Evolutionary conservation across 2,329 filamentous ascomycete species (phyloP), one percentile per base, ranked within the genome.

Genomic region (Didymella keratinophila): DNA sequence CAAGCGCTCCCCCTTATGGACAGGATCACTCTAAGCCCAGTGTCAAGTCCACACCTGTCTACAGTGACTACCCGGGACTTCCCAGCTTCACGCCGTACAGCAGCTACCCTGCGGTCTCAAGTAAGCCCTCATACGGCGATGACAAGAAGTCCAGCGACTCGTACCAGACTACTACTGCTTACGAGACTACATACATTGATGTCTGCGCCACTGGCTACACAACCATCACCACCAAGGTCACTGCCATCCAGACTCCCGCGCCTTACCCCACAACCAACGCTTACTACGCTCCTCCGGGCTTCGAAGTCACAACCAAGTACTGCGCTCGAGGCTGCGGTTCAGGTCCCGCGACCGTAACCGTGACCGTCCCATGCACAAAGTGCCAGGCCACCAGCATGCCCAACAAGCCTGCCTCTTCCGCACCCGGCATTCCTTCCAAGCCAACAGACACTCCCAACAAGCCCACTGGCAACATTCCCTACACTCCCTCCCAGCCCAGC

Each of bases 171-270:
- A 59, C 58, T n/a, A 56, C 64, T 43, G 71, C 69, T 6, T 71
- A 71, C 51, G 68, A 67, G 14, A 71, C 70, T 4, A 66, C 68
- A 11, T 74, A 75, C 52, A 58, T 74, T 25, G 72, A 76, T 43
- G 57, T 75, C 46, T 75, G 73, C 70, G 58, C 68, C 16, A 74
- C 72, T 10, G 72, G 73, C n/a, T 70, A 72, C 61, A 73, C 69
- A 16, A 75, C 73, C 14, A 65, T 67, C 45, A 67, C 65, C 7
- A 71, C 67, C 36, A 71, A 58, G 45, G 45, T 58, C 27, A 53
- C 56, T 23, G 45, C 56, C 9, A 58, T 54, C 34, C 45, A 58
- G 50, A 58, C 56, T 18, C 39, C 56, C 4, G 56, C 50, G 10
- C 50, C 50, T 52, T 58, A 64, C 49, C 62, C 64, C 14, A 58